Percentiles rank a stretch among this genome's conserved stretches.
Evolutionary conservation across 345 rosid genomes (phyloP).

Genomic region (Bretschneidera sinensis): DNA sequence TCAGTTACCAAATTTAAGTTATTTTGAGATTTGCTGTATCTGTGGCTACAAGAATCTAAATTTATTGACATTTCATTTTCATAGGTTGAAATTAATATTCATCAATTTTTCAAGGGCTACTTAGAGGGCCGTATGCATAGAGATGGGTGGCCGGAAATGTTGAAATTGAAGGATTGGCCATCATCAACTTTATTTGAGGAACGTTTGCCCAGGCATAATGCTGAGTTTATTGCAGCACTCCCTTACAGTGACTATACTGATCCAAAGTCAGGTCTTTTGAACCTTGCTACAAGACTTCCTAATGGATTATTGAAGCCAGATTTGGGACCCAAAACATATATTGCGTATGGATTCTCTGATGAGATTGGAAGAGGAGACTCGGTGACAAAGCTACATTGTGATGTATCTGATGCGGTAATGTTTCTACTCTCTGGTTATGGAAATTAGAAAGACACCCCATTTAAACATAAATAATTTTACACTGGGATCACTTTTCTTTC

Average conservation of each 20-base stretch:
- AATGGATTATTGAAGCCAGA: constrained; percentile 47
- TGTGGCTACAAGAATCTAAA: background rate
- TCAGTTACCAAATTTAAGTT: constrained; percentile 2
- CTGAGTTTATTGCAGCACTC: constrained; percentile 28
- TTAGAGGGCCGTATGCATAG: constrained; percentile 15
- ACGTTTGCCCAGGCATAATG: constrained; percentile 18
- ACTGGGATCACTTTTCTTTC: too few species aligned
- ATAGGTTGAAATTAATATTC: constrained; percentile 49
- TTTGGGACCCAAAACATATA: constrained; percentile 62
- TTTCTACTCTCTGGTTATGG: background rate
- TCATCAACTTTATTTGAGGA: constrained; percentile 39
- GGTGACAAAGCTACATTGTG: constrained; percentile 51
- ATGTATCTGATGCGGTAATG: constrained; percentile 9
- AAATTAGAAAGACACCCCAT: too few species aligned
- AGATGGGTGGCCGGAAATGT: constrained; percentile 35
- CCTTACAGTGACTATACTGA: constrained; percentile 49
- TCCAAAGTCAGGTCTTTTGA: constrained; percentile 43
- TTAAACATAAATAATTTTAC: too few species aligned
- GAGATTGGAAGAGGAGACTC: constrained; percentile 64
- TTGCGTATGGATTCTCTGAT: constrained; percentile 40
- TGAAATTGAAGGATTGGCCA: constrained; percentile 68
- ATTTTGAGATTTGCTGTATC: too few species aligned
- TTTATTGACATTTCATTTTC: background rate
- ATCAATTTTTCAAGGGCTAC: constrained; percentile 44
- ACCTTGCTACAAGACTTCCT: constrained; percentile 52